Evolutionary conservation across 2,329 filamentous ascomycete species (phyloP), one percentile per base, ranked within the genome.

Genomic region (Aureobasidium sp.): DNA sequence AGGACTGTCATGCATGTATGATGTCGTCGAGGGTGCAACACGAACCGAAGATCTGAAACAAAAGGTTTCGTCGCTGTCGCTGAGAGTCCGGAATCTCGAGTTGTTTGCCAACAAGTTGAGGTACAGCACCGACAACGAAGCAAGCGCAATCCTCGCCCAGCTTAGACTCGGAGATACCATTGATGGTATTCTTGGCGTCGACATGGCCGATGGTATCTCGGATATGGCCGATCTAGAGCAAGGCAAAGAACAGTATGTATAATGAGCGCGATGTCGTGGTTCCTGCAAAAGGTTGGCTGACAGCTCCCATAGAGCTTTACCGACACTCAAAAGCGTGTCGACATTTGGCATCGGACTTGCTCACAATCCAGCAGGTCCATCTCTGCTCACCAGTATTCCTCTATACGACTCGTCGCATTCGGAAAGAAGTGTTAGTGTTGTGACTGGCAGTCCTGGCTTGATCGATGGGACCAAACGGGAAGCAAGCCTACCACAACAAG

Each of bases 81-180:
- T 20, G 6, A 36, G 50, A 48, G 48, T 56, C 24, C 41, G 50
- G 7, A 53, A 55, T 32, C 52, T 63, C 26, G 51, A 63, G n/a
- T 24, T 50, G 15, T 57, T 57, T 29, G 17, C 43, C 51, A 51
- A 59, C 61, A 63, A 43, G 32, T 29, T 63, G 34, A 39, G 52
- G 24, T 57, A 44, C 20, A 55, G 52, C 44, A 63, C 51, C 36
- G 52, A 63, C 44, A 56, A 63, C 15, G 61, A 63, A 51, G 46
- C 43, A 3, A 59, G 41, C 24, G 51, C 36, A 17, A 44, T 56
- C 7, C 61, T 63, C 17, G 61, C 61, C 17, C 51, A 50, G 52
- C 61, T 63, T 13, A 48, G 61, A 27, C 61, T 63, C 17, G 61
- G 61, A 15, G 61, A 63, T 26, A 56, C 32, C 1, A 29, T 63